Evolutionary conservation across 2,329 filamentous ascomycete species (phyloP), one percentile per base, ranked within the genome.

Genomic region (Hypoxylon sp.): DNA sequence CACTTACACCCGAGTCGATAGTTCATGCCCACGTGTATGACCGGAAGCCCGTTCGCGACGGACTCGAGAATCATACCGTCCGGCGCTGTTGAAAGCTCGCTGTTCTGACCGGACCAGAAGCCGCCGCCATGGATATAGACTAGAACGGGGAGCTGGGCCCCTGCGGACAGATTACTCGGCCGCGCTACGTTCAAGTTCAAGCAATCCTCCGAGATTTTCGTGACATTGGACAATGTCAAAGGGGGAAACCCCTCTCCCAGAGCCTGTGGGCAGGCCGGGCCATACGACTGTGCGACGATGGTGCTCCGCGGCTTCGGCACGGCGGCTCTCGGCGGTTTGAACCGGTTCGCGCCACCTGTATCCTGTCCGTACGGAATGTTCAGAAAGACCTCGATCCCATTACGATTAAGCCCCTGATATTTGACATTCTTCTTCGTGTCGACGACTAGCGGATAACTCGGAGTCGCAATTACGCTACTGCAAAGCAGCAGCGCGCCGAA

Each of bases 331-430:
- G 84, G 84, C 5, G 83, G 82, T 61, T 81, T 83, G 74, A 86
- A 86, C 52, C 84, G 79, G 53, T 83, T 80, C 26, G 72, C 69
- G 9, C 82, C 83, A 65, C 81, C 71, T 0, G 84, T 86, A 66
- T 85, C 83, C 55, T 83, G 72, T 3, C 81, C 84, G 52, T 83
- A 86, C 0, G 79, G 81, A 22, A 86, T 83, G n/a, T 80, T 80
- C 3, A 84, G 78, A 67, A 85, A 86, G 8, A 81, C 76, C 58
- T 86, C 84, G 39, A 85, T 77, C 22, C 78, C 81, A 65, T 83
- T 83, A 65, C 81, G 79, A 9, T 76, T 61, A 19, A 84, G 70
- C 9, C 84, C 84, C n/a, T 71, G 63, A 70, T 84, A 85, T 0
- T 77, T 82, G 51, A 85, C 74, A 33, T 69, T 70, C n/a, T 63